A percentile compares a stretch with the other conserved stretches of the same genome.
phyloP scores from a whole-genome alignment of 768 basidiomycete species.

The Mycena indigotica region DNA sequence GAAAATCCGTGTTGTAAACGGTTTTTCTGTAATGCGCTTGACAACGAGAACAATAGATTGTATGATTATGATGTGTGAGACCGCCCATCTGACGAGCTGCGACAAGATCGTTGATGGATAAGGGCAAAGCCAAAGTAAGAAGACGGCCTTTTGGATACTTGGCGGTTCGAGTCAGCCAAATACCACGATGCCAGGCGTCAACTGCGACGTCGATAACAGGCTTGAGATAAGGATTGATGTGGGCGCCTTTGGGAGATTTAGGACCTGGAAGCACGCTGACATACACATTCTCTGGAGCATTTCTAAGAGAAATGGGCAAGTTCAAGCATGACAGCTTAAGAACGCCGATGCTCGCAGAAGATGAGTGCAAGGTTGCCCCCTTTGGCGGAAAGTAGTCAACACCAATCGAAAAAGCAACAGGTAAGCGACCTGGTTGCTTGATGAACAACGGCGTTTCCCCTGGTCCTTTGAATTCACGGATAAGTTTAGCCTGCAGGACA shows the following conservation, averaged over 20 bases:
- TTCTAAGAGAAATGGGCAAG: constrained; percentile 27
- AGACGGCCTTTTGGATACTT: background rate
- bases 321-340: constrained; percentile 31
- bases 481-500: background rate
- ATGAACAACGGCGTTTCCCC: background rate
- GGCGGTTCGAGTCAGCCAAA: constrained; percentile 14
- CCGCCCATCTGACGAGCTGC: constrained; percentile 26
- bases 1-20: constrained; percentile 10
- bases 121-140: constrained; percentile 3
- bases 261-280: constrained; percentile 29
- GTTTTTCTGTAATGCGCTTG: constrained; percentile 15
- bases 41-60: constrained; percentile 30
- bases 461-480: background rate
- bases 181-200: constrained; percentile 17
- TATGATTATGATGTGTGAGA: constrained; percentile 18
- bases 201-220: constrained; percentile 30
- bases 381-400: constrained; percentile 33
- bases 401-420: constrained; percentile 24
- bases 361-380: constrained; percentile 18
- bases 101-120: constrained; percentile 31
- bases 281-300: constrained; percentile 31
- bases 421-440: constrained; percentile 4
- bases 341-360: constrained; percentile 23
- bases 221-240: constrained; percentile 29
- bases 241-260: constrained; percentile 18